phyloP scores from a whole-genome alignment of 306 rosid genomes.

The Dryas octopetala region DNA sequence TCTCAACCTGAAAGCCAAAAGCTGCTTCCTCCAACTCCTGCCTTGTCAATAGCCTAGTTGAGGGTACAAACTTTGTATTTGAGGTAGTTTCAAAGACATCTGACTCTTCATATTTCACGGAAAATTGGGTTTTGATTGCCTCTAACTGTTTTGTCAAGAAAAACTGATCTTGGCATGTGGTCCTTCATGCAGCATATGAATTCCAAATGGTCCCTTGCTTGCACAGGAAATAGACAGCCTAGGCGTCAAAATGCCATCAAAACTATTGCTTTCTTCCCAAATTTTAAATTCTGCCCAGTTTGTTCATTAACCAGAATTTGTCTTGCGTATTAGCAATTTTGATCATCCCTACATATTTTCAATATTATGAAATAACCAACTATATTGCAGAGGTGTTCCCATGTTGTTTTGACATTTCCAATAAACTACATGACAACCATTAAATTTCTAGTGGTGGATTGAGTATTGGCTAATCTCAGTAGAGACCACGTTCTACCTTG shows the following conservation, averaged over 20 bases:
- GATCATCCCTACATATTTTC: too few species aligned
- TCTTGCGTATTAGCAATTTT: too few species aligned
- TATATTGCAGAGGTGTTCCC: too few species aligned
- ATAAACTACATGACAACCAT: too few species aligned
- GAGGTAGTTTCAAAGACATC: conserved; percentile 37
- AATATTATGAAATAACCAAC: too few species aligned
- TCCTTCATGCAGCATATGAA: conserved; percentile 81
- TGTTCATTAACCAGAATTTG: too few species aligned
- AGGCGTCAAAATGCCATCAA: background rate
- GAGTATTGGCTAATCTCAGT: too few species aligned
- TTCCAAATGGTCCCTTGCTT: conserved; percentile 73
- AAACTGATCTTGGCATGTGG: conserved; percentile 60
- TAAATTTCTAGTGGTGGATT: too few species aligned
- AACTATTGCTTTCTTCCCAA: too few species aligned
- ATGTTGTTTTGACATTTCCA: too few species aligned
- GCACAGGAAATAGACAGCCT: conserved; percentile 24
- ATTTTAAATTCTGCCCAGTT: too few species aligned
- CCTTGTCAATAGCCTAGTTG: conserved; percentile 53
- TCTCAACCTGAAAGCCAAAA: conserved; percentile 13
- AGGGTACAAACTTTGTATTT: conserved; percentile 48
- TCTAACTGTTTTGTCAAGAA: conserved; percentile 57
- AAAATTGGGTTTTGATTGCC: conserved; percentile 50
- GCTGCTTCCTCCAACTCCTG: conserved; percentile 57
- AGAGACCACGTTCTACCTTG: too few species aligned
- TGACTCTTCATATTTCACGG: conserved; percentile 27